phyloP scores from a whole-genome alignment of 148 eudicot species.

The Cornus controversa region DNA sequence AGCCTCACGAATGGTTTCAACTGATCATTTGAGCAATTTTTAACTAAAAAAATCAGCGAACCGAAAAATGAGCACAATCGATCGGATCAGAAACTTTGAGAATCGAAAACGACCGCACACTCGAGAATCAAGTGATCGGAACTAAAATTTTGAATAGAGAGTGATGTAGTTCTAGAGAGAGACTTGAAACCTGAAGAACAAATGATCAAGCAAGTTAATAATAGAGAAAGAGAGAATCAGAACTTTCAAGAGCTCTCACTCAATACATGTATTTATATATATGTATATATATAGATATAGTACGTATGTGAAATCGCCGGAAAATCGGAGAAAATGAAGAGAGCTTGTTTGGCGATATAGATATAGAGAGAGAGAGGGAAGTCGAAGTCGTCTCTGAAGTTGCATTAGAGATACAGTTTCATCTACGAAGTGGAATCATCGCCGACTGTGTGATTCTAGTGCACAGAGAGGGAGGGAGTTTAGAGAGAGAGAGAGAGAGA shows the following conservation, averaged over 20 bases:
- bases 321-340: not conserved
- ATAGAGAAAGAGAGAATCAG: not conserved
- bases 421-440: not conserved
- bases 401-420: not conserved
- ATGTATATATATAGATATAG: not conserved
- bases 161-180: too few species aligned
- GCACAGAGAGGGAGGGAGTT: not conserved
- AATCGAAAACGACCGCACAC: not conserved
- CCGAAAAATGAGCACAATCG: not conserved
- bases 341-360: not conserved
- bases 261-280: not conserved
- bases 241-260: not conserved
- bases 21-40: not conserved
- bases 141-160: not conserved
- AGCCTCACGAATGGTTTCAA: not conserved
- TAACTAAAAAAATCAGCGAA: not conserved
- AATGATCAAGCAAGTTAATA: not conserved
- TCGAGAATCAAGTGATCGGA: not conserved
- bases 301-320: not conserved
- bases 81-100: conserved; percentile 1
- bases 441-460: conserved; percentile 4
- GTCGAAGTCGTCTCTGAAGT: not conserved
- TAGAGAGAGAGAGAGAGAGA: not conserved
- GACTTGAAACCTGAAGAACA: not conserved
- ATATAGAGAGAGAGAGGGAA: not conserved